Evolutionary conservation across 768 basidiomycete species (phyloP), one percentile per base, ranked within the genome.

Genomic region (Rhodotorula graminis): DNA sequence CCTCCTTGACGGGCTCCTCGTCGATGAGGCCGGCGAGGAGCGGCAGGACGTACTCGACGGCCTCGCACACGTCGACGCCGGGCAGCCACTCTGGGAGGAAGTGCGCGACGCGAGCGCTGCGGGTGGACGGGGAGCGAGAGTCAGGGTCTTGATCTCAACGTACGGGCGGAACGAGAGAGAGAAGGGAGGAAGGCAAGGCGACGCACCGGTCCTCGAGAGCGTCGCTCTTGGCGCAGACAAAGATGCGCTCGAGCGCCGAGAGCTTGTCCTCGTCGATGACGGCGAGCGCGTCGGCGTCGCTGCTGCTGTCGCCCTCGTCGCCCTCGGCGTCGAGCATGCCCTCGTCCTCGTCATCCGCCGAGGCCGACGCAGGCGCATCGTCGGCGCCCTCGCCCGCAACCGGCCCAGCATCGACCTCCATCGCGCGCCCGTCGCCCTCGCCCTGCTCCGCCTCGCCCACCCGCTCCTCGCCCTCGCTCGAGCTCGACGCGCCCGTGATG

Each of bases 11-110:
- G 47, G 64, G 63, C 55, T 78, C 76, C 50, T 78, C 77, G 33
- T 74, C 73, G 81, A 90, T 87, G 16, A 97, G 86, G 56, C 86
- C 86, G 63, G 86, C 89, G 68, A 98, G 85, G n/a, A 96, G 86
- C 2, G 94, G 94, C 29, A 95, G 83, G 68, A 98, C 91, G 79
- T 95, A 98, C 80, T 93, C 90, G 76, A 92, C 88, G 10, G 92
- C 92, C 76, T 98, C 94, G 67, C 87, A 86, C 7, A 94, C 89
- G 27, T 89, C 84, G 64, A 96, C 89, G 60, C 88, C 83, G 27
- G 81, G 79, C 47, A 97, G 85, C 81, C 90, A 88, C 5, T 87
- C 84, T n/a, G 90, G 89, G 49, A 97, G 85, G 50, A 89, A 87
- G 77, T 89, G 89, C 0, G 90, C 87, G 79, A 98, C 93, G 83